Base-by-base conservation (phyloP, 257 asterid genomes). In the Ajuga chamaepitys region DNA sequence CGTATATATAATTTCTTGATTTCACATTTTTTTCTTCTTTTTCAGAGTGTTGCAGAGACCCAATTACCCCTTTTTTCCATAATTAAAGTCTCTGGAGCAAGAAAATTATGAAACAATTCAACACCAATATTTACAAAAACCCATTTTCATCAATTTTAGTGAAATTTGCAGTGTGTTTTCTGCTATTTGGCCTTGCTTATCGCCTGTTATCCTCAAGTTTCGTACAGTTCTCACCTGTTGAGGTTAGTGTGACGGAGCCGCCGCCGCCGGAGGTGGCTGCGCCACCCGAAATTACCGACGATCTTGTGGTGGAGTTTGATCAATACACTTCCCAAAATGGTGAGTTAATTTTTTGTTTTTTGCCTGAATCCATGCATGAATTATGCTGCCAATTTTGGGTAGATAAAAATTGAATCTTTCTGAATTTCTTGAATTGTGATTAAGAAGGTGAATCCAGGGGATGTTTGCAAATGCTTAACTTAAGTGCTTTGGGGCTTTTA, bases 151-250 rank as follows among this genome's bases (percentile, higher is more conserved):
- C 72, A 21, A 13, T 67, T 18, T 21, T 83, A 37, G 81, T 82
- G 5, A 88, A 77, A 60, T 75, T 88, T 13, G 82, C 59, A 4
- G 80, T 81, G 46, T 85, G 83, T 68, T 70, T 86, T 55, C 71
- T 91, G 57, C 24, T 88, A 9, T 26, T 88, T 58, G 88, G 88
- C 9, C 50, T 91, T 44, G 82, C 85, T 11, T 86, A 81, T 54
- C 83, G 86, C 10, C 64, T 88, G 20, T 66, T 75, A 38, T 83
- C 85, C 47, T 84, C 91, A 10, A 84, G 62, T 60, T 83, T 68
- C 40, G 58, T 76, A 20, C 85, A 62, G 61, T 80, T 83, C 45
- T 4, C 72, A 37, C 62, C 51, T 16, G 38, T 54, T 17, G 41
- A 41, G 4, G 68, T 20, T 24, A 55, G 21, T 60, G 25, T 40